Percentiles rank a stretch among this genome's conserved stretches.
phyloP scores from a whole-genome alignment of 192 early-diverging fungal genomes.

The Coemansia sp. region DNA sequence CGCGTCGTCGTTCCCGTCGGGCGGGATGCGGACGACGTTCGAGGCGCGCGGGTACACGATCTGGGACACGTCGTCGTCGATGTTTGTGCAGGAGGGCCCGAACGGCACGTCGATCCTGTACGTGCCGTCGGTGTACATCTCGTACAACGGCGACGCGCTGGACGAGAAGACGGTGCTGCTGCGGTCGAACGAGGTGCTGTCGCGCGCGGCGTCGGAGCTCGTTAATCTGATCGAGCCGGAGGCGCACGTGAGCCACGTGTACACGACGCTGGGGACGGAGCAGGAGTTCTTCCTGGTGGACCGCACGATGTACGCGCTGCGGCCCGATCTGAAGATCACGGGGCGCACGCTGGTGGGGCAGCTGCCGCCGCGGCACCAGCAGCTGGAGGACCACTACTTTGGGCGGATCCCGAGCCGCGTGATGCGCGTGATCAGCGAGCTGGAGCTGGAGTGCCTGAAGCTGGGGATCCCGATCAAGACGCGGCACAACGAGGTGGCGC shows the following conservation, averaged over 20 bases:
- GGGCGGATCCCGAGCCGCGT: constrained; percentile 93
- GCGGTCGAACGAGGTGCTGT: constrained; percentile 83
- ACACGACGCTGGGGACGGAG: constrained; percentile 92
- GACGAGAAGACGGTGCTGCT: constrained; percentile 98
- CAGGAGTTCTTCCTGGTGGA: constrained; percentile 99
- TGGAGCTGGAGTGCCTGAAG: constrained; percentile 88
- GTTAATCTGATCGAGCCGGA: constrained; percentile 68
- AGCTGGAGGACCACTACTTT: constrained; percentile 99
- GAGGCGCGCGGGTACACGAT: constrained; percentile 99
- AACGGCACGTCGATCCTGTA: constrained; percentile 92
- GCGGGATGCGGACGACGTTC: constrained; percentile 96
- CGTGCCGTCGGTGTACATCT: constrained; percentile 97
- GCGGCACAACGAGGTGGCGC: constrained; percentile 98
- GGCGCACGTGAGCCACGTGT: constrained; percentile 73
- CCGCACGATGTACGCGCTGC: constrained; percentile 86
- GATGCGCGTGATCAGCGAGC: constrained; percentile 85
- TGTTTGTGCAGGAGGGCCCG: constrained; percentile 91
- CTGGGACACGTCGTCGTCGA: constrained; percentile 94
- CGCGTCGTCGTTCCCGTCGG: constrained; percentile 98
- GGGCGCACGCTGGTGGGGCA: constrained; percentile 91
- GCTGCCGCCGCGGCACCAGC: constrained; percentile 96
- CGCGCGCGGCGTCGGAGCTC: constrained; percentile 74
- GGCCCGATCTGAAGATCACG: constrained; percentile 93
- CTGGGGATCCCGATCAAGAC: constrained; percentile 99
- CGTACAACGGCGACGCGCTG: constrained; percentile 97